These are phyloP conservation scores for Salix purpurea DNA, from an alignment of 345 rosid genomes.

Conservation along the genomic window DNA sequence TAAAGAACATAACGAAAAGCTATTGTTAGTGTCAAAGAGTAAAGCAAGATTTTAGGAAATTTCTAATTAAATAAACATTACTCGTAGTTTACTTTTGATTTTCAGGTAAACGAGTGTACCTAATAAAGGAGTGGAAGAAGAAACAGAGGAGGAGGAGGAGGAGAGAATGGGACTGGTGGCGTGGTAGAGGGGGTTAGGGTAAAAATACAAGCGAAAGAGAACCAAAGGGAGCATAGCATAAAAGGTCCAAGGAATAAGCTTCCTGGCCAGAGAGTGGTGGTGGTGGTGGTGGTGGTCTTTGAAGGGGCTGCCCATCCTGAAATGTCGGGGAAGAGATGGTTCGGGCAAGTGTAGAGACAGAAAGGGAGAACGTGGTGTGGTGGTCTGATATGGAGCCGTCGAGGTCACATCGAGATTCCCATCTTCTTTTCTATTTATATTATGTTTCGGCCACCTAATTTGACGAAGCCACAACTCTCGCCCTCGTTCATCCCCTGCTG, in stretches of 20 bases:
- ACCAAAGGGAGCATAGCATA: slow-evolving; percentile 39
- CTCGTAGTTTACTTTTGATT: not conserved
- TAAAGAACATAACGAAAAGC: not conserved
- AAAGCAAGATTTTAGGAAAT: not conserved
- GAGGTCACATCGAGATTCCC: slow-evolving; percentile 2
- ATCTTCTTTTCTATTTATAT: too few species aligned
- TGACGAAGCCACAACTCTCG: too few species aligned
- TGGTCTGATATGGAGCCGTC: not conserved
- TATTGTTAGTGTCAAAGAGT: not conserved
- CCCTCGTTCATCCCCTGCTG: too few species aligned
- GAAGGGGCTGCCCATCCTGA: slow-evolving; percentile 43
- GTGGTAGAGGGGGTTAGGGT: slow-evolving; percentile 27
- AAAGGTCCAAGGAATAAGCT: slow-evolving; percentile 41
- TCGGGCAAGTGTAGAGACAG: not conserved
- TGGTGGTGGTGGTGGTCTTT: slow-evolving; percentile 29
- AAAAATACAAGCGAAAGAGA: slow-evolving; percentile 45
- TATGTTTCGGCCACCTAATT: not conserved
- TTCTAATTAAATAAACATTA: not conserved
- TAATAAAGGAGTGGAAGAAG: slow-evolving; percentile 14
- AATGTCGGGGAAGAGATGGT: not conserved
- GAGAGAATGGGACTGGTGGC: slow-evolving; percentile 13
- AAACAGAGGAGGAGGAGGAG: not conserved
- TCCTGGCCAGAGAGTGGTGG: slow-evolving; percentile 25
- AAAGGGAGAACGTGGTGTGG: not conserved
- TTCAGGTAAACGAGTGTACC: slow-evolving; percentile 19